Percentiles rank a stretch among this genome's conserved stretches.
These are phyloP conservation scores for Sporothrix curviconia DNA, from an alignment of 2,329 filamentous ascomycete genomes.

Conservation along the genomic window DNA sequence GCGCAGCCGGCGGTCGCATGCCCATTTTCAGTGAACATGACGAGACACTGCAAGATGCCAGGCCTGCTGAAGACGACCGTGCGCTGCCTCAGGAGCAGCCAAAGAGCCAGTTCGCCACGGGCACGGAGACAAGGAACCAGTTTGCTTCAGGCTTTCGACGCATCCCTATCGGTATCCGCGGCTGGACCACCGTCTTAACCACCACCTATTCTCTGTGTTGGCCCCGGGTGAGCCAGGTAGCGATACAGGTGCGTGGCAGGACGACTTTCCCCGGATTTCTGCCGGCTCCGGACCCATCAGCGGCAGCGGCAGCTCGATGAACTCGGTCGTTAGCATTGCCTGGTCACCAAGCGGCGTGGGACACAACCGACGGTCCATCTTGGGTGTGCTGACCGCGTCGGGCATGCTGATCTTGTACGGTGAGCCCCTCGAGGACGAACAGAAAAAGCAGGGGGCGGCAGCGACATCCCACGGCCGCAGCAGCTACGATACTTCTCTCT, in stretches of 20 bases:
- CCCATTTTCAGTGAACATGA: slow-evolving; percentile 18
- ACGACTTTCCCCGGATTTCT: not conserved
- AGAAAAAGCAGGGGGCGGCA: no score
- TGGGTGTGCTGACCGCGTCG: slow-evolving; percentile 44
- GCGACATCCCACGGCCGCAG: slow-evolving; percentile 11
- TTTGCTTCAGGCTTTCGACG: slow-evolving; percentile 29
- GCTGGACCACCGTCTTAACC: slow-evolving; percentile 38
- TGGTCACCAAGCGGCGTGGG: slow-evolving; percentile 57
- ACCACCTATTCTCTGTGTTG: slow-evolving; percentile 32
- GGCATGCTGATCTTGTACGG: slow-evolving; percentile 47
- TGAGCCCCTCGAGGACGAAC: slow-evolving; percentile 29
- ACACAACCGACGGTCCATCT: slow-evolving; percentile 44
- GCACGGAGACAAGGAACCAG: slow-evolving; percentile 24
- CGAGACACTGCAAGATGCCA: slow-evolving; percentile 5
- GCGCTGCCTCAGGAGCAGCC: no score
- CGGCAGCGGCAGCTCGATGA: slow-evolving; percentile 44
- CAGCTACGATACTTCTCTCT: slow-evolving; percentile 33
- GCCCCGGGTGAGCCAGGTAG: slow-evolving; percentile 16
- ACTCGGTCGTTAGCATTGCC: slow-evolving; percentile 46
- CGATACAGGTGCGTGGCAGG: slow-evolving; percentile 20
- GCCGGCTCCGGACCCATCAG: slow-evolving; percentile 35
- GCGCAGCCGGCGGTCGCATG: slow-evolving; percentile 9
- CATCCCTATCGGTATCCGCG: slow-evolving; percentile 31
- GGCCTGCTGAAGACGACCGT: slow-evolving; percentile 13
- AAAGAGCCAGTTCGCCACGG: slow-evolving; percentile 15